These are phyloP conservation scores for Telopea speciosissima DNA, from an alignment of 177 flowering plant genomes.

Conservation along the genomic window DNA sequence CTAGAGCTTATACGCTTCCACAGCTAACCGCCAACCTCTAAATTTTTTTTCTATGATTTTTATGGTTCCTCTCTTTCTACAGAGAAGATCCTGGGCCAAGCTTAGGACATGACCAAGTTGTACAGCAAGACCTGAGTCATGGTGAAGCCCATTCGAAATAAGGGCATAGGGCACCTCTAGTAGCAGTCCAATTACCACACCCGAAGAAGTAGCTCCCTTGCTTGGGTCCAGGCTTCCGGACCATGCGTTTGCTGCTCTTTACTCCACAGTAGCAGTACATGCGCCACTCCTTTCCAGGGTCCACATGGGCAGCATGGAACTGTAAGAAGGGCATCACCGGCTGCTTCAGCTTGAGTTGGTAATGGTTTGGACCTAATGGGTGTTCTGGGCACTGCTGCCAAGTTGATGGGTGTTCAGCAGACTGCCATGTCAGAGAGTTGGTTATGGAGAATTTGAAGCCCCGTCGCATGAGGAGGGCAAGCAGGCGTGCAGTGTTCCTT, in stretches of 20 bases:
- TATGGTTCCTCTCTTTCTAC: conserved; percentile 9
- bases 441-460: conserved; percentile 85
- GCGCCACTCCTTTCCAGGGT: conserved; percentile 17
- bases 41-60: conserved; percentile 3
- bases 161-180: conserved; percentile 68
- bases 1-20: conserved; percentile 9
- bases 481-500: conserved; percentile 86
- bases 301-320: conserved; percentile 27
- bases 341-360: conserved; percentile 30
- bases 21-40: conserved; percentile 10
- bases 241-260: conserved; percentile 51
- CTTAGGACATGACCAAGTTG: background rate
- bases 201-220: conserved; percentile 79
- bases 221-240: conserved; percentile 73
- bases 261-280: conserved; percentile 69
- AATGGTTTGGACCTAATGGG: conserved; percentile 15
- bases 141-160: conserved; percentile 75
- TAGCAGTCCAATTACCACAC: conserved; percentile 82
- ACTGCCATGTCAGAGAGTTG: conserved; percentile 57
- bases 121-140: conserved; percentile 15
- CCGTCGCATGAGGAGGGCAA: conserved; percentile 58
- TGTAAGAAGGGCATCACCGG: conserved; percentile 24
- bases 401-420: conserved; percentile 30
- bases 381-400: conserved; percentile 38
- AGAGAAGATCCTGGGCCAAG: conserved; percentile 11